These are phyloP conservation scores for Aspergillus wentii DNA, from an alignment of 495 filamentous ascomycete genomes.

Conservation along the genomic window DNA sequence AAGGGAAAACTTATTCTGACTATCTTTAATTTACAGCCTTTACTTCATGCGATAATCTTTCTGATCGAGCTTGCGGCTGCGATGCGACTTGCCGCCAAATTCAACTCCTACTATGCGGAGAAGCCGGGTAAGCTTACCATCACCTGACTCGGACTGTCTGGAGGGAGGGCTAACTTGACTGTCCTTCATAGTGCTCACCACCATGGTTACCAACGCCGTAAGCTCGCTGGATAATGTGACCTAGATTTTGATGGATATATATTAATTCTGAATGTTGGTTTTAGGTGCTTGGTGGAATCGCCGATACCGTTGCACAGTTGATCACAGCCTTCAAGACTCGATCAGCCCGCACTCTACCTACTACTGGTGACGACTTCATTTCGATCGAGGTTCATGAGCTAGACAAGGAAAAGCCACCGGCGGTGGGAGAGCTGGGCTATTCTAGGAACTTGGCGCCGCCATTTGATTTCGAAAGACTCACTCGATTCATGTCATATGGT, in stretches of 20 bases:
- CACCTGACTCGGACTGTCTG: not conserved
- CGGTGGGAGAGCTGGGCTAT: slow-evolving; percentile 62
- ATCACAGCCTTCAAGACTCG: slow-evolving; percentile 78
- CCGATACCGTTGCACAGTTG: slow-evolving; percentile 92
- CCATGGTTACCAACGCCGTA: slow-evolving; percentile 97
- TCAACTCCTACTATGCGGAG: slow-evolving; percentile 86
- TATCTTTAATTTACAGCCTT: slow-evolving; percentile 54
- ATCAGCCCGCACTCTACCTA: slow-evolving; percentile 53
- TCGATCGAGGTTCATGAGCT: slow-evolving; percentile 89
- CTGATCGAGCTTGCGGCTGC: slow-evolving; percentile 83
- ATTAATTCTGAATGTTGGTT: slow-evolving; percentile 10
- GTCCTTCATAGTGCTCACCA: slow-evolving; percentile 69
- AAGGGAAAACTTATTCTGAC: no score
- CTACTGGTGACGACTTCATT: slow-evolving; percentile 60
- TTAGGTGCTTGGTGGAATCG: slow-evolving; percentile 79
- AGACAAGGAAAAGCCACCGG: slow-evolving; percentile 74
- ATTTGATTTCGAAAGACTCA: slow-evolving; percentile 92
- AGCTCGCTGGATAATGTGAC: slow-evolving; percentile 9
- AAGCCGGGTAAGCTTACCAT: slow-evolving; percentile 59
- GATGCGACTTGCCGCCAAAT: slow-evolving; percentile 74
- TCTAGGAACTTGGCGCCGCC: slow-evolving; percentile 64
- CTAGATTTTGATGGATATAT: not conserved
- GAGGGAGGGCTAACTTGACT: slow-evolving; percentile 22
- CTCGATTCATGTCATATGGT: slow-evolving; percentile 92
- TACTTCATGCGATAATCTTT: slow-evolving; percentile 81